Conservation (phyloP, 2,329 filamentous ascomycete genomes). For the Pseudocercospora crystallina region DNA sequence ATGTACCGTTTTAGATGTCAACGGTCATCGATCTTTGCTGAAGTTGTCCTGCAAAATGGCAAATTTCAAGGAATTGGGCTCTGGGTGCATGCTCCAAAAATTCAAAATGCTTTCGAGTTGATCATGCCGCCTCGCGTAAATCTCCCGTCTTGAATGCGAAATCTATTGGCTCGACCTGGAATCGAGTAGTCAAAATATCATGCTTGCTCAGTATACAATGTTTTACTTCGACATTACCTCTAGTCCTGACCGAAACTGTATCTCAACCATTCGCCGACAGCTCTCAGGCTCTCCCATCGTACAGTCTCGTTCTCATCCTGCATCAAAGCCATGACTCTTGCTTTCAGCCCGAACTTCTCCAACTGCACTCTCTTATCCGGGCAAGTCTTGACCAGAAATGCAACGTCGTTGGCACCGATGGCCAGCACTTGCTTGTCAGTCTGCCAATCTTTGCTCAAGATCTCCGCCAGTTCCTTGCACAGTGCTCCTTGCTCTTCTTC, state of each 20-base stretch:
- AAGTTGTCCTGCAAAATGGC: no score
- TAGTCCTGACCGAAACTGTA: constrained; percentile 60
- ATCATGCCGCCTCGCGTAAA: no score
- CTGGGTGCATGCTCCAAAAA: no score
- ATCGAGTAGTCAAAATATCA: no score
- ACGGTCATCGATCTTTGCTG: no score
- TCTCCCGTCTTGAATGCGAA: no score
- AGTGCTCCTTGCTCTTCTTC: constrained; percentile 79
- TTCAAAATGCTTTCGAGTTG: no score
- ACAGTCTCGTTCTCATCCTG: constrained; percentile 83
- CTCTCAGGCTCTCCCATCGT: constrained; percentile 86
- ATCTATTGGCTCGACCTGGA: no score
- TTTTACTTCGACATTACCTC: background rate
- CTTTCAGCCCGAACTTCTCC: constrained; percentile 83
- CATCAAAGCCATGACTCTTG: constrained; percentile 91
- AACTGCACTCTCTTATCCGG: constrained; percentile 78
- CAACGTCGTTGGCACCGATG: constrained; percentile 90
- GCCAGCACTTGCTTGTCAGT: constrained; percentile 83
- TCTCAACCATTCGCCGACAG: constrained; percentile 74
- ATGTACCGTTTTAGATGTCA: no score
- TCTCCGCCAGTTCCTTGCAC: constrained; percentile 78
- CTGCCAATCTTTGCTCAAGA: constrained; percentile 78
- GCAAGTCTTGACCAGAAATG: constrained; percentile 82
- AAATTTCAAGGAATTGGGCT: no score
- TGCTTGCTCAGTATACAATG: background rate